A percentile compares a stretch with the other conserved stretches of the same genome.
Evolutionary conservation across 148 eudicot species (phyloP).

Genomic region (Camellia granthamiana): DNA sequence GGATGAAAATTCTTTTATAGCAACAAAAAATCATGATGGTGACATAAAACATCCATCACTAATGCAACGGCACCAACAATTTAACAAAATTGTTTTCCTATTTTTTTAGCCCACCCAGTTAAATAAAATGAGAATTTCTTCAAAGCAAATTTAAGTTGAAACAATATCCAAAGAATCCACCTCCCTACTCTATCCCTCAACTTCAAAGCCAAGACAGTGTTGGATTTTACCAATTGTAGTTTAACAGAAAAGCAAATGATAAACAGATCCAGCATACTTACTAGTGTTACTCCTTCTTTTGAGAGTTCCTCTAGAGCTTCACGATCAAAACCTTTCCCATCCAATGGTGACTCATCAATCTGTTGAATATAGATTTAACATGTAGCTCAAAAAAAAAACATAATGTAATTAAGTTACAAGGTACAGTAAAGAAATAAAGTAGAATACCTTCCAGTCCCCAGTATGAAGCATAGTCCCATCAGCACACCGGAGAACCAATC

Average conservation of each 20-base stretch:
- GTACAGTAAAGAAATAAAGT: constrained; percentile 9
- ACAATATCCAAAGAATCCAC: neutral
- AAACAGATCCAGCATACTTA: constrained; percentile 29
- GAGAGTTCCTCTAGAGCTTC: constrained; percentile 85
- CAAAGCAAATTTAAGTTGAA: neutral
- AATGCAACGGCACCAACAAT: too few species aligned
- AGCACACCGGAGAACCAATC: constrained; percentile 91
- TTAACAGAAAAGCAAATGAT: constrained; percentile 4
- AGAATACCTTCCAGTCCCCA: constrained; percentile 97
- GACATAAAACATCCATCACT: neutral
- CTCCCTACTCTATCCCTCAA: neutral
- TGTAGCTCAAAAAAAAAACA: neutral
- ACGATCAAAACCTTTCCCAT: constrained; percentile 90
- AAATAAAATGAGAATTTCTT: neutral
- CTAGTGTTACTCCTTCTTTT: constrained; percentile 96
- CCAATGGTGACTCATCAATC: constrained; percentile 94
- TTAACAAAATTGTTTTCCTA: neutral
- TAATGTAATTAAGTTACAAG: constrained; percentile 3
- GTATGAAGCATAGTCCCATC: constrained; percentile 98
- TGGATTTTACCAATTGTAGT: neutral
- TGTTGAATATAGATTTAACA: constrained; percentile 30
- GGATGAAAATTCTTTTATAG: neutral
- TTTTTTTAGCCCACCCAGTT: neutral
- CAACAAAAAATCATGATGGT: neutral
- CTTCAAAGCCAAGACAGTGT: neutral